Percentiles rank a stretch among this genome's conserved stretches.
phyloP scores from a whole-genome alignment of 2,329 filamentous ascomycete genomes.

The Chaetomiaceae sp. region DNA sequence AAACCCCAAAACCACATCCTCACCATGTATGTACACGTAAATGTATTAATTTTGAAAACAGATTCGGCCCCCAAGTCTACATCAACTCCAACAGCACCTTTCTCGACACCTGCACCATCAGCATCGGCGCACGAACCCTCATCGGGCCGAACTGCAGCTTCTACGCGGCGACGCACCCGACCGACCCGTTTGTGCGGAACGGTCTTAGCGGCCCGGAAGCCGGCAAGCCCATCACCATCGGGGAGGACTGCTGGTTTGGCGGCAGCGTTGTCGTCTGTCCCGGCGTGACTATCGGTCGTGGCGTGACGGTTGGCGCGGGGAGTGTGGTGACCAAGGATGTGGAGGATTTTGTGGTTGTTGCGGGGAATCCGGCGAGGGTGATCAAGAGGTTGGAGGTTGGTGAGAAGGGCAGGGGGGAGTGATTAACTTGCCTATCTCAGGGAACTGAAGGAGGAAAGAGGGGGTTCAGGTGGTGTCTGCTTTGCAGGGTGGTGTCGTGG shows the following conservation, averaged over 20 bases:
- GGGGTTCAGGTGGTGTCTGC: not conserved
- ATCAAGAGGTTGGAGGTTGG: conserved; percentile 36
- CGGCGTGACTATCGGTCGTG: conserved; percentile 72
- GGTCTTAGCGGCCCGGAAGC: conserved; percentile 70
- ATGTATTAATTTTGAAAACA: too few species aligned
- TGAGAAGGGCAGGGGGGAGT: not conserved
- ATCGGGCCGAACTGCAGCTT: conserved; percentile 75
- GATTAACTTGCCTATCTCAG: too few species aligned
- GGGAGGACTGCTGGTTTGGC: conserved; percentile 77
- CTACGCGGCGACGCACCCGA: conserved; percentile 69
- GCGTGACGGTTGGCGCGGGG: conserved; percentile 70
- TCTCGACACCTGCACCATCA: conserved; percentile 71
- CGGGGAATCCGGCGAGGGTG: conserved; percentile 62
- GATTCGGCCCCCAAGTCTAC: conserved; percentile 65
- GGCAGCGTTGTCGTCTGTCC: conserved; percentile 67
- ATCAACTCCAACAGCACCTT: conserved; percentile 71
- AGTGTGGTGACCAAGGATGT: conserved; percentile 78
- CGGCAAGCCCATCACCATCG: conserved; percentile 69
- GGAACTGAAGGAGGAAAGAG: not conserved
- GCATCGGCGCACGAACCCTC: conserved; percentile 70
- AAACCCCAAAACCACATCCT: too few species aligned
- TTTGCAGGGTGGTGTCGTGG: too few species aligned
- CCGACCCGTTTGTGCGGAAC: conserved; percentile 69
- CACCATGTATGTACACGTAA: too few species aligned
- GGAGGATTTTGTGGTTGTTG: conserved; percentile 57